A percentile compares a stretch with the other conserved stretches of the same genome.
Evolutionary conservation across 768 basidiomycete species (phyloP).

Genomic region (Podaxis mareebaensis): DNA sequence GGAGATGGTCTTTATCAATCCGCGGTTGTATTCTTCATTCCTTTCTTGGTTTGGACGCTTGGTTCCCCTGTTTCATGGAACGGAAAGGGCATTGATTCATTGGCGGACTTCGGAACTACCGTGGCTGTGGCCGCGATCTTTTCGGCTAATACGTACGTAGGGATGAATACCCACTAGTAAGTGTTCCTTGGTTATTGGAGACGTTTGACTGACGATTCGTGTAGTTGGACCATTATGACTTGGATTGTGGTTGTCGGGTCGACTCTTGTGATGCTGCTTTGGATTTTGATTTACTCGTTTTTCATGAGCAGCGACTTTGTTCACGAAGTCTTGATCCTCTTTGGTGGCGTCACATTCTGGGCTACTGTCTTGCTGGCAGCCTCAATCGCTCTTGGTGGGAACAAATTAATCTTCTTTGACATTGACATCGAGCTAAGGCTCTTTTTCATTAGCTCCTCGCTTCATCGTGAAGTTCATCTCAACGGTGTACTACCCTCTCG

Average conservation of each 20-base stretch:
- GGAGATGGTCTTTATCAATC: slow-evolving; percentile 94
- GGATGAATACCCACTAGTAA: slow-evolving; percentile 87
- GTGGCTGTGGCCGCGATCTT: slow-evolving; percentile 86
- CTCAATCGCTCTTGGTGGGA: slow-evolving; percentile 68
- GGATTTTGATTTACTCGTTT: slow-evolving; percentile 88
- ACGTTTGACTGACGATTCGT: slow-evolving; percentile 24
- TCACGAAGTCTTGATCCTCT: slow-evolving; percentile 72
- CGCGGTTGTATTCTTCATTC: slow-evolving; percentile 81
- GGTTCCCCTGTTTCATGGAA: slow-evolving; percentile 72
- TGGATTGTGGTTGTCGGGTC: slow-evolving; percentile 83
- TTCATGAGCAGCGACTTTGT: slow-evolving; percentile 73
- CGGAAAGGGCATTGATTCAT: slow-evolving; percentile 74
- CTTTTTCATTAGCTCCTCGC: slow-evolving; percentile 60
- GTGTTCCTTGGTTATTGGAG: slow-evolving; percentile 35
- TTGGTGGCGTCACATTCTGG: slow-evolving; percentile 84
- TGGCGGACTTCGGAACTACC: slow-evolving; percentile 91
- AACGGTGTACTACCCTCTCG: slow-evolving; percentile 73
- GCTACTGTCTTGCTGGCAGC: slow-evolving; percentile 69
- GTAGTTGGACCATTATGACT: slow-evolving; percentile 81
- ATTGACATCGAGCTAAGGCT: not conserved
- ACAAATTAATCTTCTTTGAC: not conserved
- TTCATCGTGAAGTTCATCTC: slow-evolving; percentile 75
- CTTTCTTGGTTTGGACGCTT: slow-evolving; percentile 71
- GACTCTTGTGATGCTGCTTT: slow-evolving; percentile 78
- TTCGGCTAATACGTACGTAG: slow-evolving; percentile 87